These are phyloP conservation scores for Erodium texanum DNA, from an alignment of 441 rosid genomes.

Conservation along the genomic window DNA sequence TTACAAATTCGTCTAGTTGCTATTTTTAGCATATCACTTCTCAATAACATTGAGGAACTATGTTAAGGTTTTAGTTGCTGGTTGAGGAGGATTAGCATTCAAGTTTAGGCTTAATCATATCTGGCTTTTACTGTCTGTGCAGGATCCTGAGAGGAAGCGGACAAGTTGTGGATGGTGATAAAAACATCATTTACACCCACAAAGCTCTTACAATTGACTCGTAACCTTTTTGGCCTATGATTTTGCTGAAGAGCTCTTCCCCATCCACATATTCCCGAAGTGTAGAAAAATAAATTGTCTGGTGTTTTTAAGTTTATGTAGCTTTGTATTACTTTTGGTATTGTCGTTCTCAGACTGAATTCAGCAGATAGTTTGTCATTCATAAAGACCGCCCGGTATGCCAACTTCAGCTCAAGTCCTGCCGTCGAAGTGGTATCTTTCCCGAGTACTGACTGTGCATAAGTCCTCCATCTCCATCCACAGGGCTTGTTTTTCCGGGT, in stretches of 20 bases:
- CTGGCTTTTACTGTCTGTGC: constrained; percentile 17
- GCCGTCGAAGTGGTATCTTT: not conserved
- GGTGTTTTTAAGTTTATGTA: not conserved
- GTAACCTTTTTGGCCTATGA: constrained; percentile 6
- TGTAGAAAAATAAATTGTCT: constrained; percentile 3
- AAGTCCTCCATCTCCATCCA: not conserved
- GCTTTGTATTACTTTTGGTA: not conserved
- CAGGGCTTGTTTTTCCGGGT: not conserved
- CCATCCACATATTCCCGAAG: not conserved
- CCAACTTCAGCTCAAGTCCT: not conserved
- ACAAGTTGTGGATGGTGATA: constrained; percentile 89
- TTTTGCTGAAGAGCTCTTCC: not conserved
- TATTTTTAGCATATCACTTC: not conserved
- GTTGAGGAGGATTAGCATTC: not conserved
- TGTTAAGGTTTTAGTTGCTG: too few relatives aligned
- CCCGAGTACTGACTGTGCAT: not conserved
- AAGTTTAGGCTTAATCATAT: not conserved
- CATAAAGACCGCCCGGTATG: not conserved
- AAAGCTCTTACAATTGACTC: constrained; percentile 38
- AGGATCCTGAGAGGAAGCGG: constrained; percentile 91
- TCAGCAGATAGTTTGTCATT: not conserved
- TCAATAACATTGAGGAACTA: not conserved
- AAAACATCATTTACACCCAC: constrained; percentile 60
- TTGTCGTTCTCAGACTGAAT: not conserved
- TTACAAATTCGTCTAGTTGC: not conserved